Evolutionary conservation across 1,139 yeast genomes (phyloP).

Genomic region (Hyphopichia wangnamkhiaoensis): DNA sequence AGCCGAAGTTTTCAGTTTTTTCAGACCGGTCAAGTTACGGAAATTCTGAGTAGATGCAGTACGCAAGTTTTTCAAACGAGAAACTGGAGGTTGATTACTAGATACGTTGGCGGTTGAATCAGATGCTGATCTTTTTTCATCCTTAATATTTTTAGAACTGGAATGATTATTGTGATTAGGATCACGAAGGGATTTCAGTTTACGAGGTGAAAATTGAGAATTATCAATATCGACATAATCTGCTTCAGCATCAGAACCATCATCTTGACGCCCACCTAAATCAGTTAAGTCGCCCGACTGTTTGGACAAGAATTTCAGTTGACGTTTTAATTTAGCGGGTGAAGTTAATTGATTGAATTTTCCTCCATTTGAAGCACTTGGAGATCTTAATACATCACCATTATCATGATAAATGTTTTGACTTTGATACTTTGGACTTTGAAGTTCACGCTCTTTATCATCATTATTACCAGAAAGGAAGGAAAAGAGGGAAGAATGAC

Average conservation of each 20-base stretch:
- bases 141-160: constrained; percentile 17
- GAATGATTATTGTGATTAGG: constrained; percentile 10
- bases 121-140: constrained; percentile 36
- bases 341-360: constrained; percentile 2
- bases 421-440: constrained; percentile 1
- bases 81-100: constrained; percentile 14
- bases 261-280: not conserved
- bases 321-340: constrained; percentile 6
- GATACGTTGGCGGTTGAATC: constrained; percentile 21
- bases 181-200: constrained; percentile 25
- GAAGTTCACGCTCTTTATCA: constrained; percentile 9
- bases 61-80: constrained; percentile 42
- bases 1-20: constrained; percentile 79
- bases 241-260: not conserved
- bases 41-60: constrained; percentile 49
- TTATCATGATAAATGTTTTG: constrained; percentile 12
- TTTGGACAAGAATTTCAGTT: constrained; percentile 1
- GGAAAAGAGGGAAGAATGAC: constrained; percentile 51
- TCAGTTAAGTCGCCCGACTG: constrained; percentile 3
- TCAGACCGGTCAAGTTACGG: constrained; percentile 41
- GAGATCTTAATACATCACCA: constrained; percentile 10
- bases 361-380: not conserved
- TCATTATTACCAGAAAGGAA: constrained; percentile 32
- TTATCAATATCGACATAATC: constrained; percentile 33
- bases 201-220: constrained; percentile 39